phyloP scores from a whole-genome alignment of 2,329 filamentous ascomycete genomes.

The Aspergillus phoenicis region DNA sequence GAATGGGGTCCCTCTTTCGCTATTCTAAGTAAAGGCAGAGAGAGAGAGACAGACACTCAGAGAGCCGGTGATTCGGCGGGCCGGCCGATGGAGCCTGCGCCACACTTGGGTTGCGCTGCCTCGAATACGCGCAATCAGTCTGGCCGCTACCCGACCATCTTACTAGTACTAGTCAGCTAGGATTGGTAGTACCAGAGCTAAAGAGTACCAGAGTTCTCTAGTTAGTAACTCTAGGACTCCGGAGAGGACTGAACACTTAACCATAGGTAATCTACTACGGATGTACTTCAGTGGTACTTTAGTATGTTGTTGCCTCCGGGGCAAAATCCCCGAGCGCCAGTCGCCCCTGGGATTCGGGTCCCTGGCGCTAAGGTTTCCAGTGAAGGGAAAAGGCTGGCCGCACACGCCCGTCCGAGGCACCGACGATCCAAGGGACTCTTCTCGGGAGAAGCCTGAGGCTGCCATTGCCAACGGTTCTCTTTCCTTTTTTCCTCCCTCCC shows the following conservation, averaged over 20 bases:
- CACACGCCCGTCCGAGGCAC: neutral
- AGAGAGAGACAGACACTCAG: neutral
- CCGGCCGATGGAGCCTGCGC: slow-evolving; percentile 25
- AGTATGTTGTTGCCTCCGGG: neutral
- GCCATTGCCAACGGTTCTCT: neutral
- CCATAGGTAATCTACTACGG: neutral
- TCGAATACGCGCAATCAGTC: slow-evolving; percentile 21
- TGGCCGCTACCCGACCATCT: slow-evolving; percentile 3
- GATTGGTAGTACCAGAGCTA: neutral
- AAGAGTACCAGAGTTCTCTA: no score
- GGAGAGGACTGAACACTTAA: neutral
- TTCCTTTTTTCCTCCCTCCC: no score
- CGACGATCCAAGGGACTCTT: neutral
- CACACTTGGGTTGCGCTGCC: slow-evolving; percentile 21
- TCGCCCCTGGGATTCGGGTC: neutral
- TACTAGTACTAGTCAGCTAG: no score
- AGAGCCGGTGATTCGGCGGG: slow-evolving; percentile 9
- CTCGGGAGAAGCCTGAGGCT: neutral
- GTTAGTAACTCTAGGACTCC: no score
- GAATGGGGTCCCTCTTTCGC: no score
- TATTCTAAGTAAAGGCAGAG: neutral
- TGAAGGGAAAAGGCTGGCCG: neutral
- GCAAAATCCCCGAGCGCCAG: neutral
- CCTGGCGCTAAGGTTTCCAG: neutral
- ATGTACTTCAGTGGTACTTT: neutral